Percentiles rank a stretch among this genome's conserved stretches.
Conservation (phyloP, 257 asterid genomes). For the Salvia miltiorrhiza region DNA sequence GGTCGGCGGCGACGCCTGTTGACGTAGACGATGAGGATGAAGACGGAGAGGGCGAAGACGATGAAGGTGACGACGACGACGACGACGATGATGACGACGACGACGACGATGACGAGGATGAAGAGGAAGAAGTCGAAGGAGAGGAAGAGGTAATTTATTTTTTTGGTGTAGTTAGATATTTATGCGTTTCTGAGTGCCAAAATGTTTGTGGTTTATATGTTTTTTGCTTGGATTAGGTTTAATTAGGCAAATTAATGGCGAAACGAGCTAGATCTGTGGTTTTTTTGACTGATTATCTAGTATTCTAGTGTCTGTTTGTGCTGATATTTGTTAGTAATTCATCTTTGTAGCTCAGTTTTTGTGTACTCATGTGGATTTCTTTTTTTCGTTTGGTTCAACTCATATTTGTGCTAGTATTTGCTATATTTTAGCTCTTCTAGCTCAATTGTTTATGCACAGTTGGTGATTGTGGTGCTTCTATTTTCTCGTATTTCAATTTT, state of each 20-base stretch:
- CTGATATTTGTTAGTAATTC: background rate
- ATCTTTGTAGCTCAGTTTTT: background rate
- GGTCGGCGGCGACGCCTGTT: slow-evolving; percentile 18
- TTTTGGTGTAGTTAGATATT: background rate
- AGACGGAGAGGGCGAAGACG: slow-evolving; percentile 39
- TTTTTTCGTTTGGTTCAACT: background rate
- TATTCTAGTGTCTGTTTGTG: background rate
- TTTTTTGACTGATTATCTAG: background rate
- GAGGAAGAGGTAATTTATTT: slow-evolving; percentile 40
- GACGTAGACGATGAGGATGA: slow-evolving; percentile 46
- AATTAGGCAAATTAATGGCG: too few species aligned
- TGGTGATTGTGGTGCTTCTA: background rate
- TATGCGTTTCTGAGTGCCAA: too few species aligned
- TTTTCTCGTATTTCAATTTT: background rate
- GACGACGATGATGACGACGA: slow-evolving; percentile 50
- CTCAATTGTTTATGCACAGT: background rate
- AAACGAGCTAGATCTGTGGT: slow-evolving; percentile 17
- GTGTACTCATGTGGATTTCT: background rate
- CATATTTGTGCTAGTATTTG: background rate
- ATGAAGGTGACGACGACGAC: slow-evolving; percentile 39
- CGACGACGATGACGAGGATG: slow-evolving; percentile 31
- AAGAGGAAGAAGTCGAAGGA: slow-evolving; percentile 28
- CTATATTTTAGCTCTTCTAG: background rate
- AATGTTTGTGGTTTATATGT: background rate
- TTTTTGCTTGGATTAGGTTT: too few species aligned